Base-by-base conservation (phyloP, 2,329 filamentous ascomycete genomes). In the Clonostachys rosea region DNA sequence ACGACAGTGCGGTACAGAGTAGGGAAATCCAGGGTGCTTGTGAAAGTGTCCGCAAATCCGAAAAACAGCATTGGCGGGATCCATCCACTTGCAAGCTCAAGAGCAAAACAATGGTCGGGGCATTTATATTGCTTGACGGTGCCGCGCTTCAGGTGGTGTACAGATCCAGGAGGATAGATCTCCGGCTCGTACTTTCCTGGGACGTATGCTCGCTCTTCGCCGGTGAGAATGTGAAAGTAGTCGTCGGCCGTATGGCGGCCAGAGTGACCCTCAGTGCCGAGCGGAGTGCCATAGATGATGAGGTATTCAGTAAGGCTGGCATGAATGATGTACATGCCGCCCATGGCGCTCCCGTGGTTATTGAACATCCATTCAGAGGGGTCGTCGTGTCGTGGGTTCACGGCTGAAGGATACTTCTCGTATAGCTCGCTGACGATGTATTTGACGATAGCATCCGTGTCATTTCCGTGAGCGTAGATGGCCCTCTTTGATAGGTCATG, bases 21-120 rank as follows among this genome's bases (percentile, higher is more conserved):
- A n/a, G 80, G 82, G 62, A 95, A 79, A 67, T 95, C 91, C 54
- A 95, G 73, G 5, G 90, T 95, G 67, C 85, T 91, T 46, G 76
- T 81, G 49, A 95, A 76, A 42, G 81, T 83, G 67, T 95, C 91
- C 52, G 89, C 87, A 64, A 86, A 92, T 50, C 91, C 91, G 65
- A 95, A 95, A 65, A 87, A 87, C 45, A 96, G 74, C 91, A 96
- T 95, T 49, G 87, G 87, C 42, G 91, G 91, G 67, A 96, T 95
- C 89, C 89, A 95, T 52, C 91, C 90, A 55, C 86, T 76, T 42
- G 88, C 88, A 67, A 91, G 89, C 75, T 92, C 89, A 56, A 94
- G 76, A 46, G 89, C 89, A 68, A 90, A 91, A 73, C 86, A 91
- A 49, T 71, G 73, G 49, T 79, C 78, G 51, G 86, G 81, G 85